phyloP scores from a whole-genome alignment of 2,329 filamentous ascomycete species.

The Cytospora chrysosperma region DNA sequence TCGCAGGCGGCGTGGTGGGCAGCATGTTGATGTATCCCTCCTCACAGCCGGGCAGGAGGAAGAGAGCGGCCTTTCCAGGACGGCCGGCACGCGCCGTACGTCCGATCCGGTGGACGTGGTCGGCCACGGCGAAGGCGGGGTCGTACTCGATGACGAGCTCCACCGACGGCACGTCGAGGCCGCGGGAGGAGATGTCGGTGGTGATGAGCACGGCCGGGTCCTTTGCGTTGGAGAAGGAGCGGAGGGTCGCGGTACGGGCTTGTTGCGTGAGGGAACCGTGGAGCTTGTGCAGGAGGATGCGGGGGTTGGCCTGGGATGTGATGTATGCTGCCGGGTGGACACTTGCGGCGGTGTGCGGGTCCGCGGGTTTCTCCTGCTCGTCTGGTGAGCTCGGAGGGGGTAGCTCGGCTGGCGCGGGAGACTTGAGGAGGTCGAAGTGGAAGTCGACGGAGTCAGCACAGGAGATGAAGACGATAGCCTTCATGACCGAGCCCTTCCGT shows the following conservation, averaged over 20 bases:
- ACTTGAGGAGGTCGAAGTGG: slow-evolving; percentile 79
- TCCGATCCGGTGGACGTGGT: slow-evolving; percentile 92
- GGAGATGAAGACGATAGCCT: slow-evolving; percentile 93
- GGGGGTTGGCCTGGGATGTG: slow-evolving; percentile 70
- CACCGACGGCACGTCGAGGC: slow-evolving; percentile 91
- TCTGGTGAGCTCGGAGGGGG: slow-evolving; percentile 31
- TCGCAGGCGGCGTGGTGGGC: slow-evolving; percentile 48
- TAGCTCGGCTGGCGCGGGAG: slow-evolving; percentile 33
- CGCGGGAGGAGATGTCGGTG: slow-evolving; percentile 93
- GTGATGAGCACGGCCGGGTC: slow-evolving; percentile 83
- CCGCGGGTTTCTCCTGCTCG: slow-evolving; percentile 28
- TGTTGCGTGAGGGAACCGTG: slow-evolving; percentile 90
- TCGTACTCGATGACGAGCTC: slow-evolving; percentile 96
- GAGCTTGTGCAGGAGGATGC: slow-evolving; percentile 77
- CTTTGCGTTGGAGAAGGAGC: slow-evolving; percentile 71
- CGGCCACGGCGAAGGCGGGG: slow-evolving; percentile 86
- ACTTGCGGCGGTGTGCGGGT: slow-evolving; percentile 37
- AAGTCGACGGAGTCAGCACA: slow-evolving; percentile 98
- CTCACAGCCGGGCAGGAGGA: slow-evolving; percentile 86
- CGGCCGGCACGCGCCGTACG: slow-evolving; percentile 91
- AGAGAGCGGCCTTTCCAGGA: slow-evolving; percentile 81
- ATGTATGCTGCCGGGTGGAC: slow-evolving; percentile 70
- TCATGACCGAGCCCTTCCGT: slow-evolving; percentile 88
- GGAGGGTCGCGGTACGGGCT: slow-evolving; percentile 81
- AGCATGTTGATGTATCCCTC: slow-evolving; percentile 85